Percentiles rank a stretch among this genome's conserved stretches.
phyloP scores from a whole-genome alignment of 768 basidiomycete species.

The Sporobolomyces phaffii region DNA sequence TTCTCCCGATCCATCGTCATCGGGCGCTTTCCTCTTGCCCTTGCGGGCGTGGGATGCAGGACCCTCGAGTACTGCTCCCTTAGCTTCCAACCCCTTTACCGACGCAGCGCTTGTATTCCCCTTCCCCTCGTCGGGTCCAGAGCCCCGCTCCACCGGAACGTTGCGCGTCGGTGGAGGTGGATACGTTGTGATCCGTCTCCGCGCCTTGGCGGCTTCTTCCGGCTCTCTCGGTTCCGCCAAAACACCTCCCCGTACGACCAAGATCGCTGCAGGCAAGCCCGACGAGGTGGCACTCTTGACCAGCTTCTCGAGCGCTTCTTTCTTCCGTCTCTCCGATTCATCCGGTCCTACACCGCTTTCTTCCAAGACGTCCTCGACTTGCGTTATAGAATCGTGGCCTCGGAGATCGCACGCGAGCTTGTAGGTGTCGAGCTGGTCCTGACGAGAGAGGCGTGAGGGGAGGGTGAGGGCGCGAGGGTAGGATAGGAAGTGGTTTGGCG shows the following conservation, averaged over 20 bases:
- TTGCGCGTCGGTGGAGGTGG: too few species aligned
- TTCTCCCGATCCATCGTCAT: too few species aligned
- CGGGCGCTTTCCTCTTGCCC: too few species aligned
- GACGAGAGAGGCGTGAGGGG: not conserved
- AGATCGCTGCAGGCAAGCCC: not conserved
- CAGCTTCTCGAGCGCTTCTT: not conserved
- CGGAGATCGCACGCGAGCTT: not conserved
- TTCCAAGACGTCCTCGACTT: not conserved
- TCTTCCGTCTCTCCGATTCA: not conserved
- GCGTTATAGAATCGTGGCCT: not conserved
- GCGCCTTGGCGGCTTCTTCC: too few species aligned
- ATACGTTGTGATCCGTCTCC: too few species aligned
- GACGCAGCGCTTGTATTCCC: too few species aligned
- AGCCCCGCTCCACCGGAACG: too few species aligned
- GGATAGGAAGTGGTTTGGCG: not conserved
- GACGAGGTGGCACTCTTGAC: not conserved
- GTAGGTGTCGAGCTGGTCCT: not conserved
- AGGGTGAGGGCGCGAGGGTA: not conserved
- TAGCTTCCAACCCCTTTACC: too few species aligned
- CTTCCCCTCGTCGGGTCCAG: too few species aligned
- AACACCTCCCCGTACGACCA: not conserved
- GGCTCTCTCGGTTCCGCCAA: not conserved
- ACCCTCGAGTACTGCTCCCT: too few species aligned
- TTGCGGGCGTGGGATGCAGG: too few species aligned
- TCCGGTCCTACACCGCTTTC: not conserved